These are phyloP conservation scores for Adiantum capillusveneris DNA, from an alignment of 75 land plant genomes.

Conservation along the genomic window DNA sequence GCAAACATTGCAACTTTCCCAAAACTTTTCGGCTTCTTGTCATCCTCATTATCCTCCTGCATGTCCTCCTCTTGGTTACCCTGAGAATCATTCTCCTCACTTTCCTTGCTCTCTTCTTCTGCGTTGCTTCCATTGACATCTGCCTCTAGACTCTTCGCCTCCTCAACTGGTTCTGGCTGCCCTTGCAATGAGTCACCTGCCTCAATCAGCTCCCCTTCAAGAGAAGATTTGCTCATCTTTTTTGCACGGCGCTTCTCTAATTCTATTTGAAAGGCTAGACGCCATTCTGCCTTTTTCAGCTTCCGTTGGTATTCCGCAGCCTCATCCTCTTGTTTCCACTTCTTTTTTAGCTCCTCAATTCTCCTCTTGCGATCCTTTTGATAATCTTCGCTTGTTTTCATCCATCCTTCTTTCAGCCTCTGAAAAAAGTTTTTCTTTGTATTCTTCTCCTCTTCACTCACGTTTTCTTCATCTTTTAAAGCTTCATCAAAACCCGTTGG, in stretches of 20 bases:
- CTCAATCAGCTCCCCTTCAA: constrained; percentile 15
- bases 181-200: constrained; percentile 9
- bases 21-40: constrained; percentile 37
- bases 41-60: constrained; percentile 13
- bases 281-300: not conserved
- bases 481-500: constrained; percentile 87
- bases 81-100: not conserved
- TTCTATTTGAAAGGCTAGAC: constrained; percentile 4
- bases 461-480: constrained; percentile 25
- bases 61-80: not conserved
- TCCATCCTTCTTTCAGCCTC: constrained; percentile 32
- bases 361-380: constrained; percentile 31
- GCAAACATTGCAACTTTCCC: constrained; percentile 13
- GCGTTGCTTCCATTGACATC: constrained; percentile 28
- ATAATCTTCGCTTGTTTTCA: constrained; percentile 31
- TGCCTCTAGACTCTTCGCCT: constrained; percentile 15
- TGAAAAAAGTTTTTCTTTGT: constrained; percentile 13
- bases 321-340: constrained; percentile 57
- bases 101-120: constrained; percentile 6
- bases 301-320: constrained; percentile 18
- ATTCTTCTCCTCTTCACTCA: constrained; percentile 7
- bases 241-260: constrained; percentile 1
- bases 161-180: not conserved
- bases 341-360: constrained; percentile 35
- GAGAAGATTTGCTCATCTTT: not conserved